These are phyloP conservation scores for Sordariomycetes sp. DNA, from an alignment of 2,329 filamentous ascomycete genomes.

Conservation along the genomic window DNA sequence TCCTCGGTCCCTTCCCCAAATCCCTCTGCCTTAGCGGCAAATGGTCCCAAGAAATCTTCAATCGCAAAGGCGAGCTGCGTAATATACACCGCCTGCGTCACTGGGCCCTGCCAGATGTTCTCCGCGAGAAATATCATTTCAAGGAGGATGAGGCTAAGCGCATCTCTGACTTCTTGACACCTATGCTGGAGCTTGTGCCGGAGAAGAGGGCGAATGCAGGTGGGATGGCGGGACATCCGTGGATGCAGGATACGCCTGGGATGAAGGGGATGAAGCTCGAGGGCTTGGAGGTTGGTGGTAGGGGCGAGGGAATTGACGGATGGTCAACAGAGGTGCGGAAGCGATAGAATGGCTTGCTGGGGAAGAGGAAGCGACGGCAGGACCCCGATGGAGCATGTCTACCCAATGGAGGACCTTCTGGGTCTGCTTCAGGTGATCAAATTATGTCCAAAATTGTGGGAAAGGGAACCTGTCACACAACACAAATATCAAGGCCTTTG, in stretches of 20 bases:
- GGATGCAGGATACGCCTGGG: constrained; percentile 76
- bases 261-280: constrained; percentile 76
- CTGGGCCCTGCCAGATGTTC: constrained; percentile 88
- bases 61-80: constrained; percentile 89
- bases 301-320: constrained; percentile 87
- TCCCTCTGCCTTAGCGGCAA: constrained; percentile 86
- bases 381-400: too few species aligned
- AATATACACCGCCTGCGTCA: constrained; percentile 95
- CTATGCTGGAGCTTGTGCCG: constrained; percentile 85
- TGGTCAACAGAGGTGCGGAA: constrained; percentile 87
- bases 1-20: constrained; percentile 89
- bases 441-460: too few species aligned
- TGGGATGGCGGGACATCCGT: constrained; percentile 81
- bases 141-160: constrained; percentile 69
- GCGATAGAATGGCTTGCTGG: constrained; percentile 51
- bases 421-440: too few species aligned
- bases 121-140: constrained; percentile 96
- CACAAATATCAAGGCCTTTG: too few species aligned
- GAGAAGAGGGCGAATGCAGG: constrained; percentile 90
- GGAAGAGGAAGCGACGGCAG: too few species aligned
- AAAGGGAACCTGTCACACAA: too few species aligned
- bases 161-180: constrained; percentile 73
- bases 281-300: constrained; percentile 66
- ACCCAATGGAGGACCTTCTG: too few species aligned
- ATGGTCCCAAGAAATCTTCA: constrained; percentile 98